Percentiles rank a stretch among this genome's conserved stretches.
phyloP scores from a whole-genome alignment of 495 filamentous ascomycete species.

The Penicillium egyptiacum region DNA sequence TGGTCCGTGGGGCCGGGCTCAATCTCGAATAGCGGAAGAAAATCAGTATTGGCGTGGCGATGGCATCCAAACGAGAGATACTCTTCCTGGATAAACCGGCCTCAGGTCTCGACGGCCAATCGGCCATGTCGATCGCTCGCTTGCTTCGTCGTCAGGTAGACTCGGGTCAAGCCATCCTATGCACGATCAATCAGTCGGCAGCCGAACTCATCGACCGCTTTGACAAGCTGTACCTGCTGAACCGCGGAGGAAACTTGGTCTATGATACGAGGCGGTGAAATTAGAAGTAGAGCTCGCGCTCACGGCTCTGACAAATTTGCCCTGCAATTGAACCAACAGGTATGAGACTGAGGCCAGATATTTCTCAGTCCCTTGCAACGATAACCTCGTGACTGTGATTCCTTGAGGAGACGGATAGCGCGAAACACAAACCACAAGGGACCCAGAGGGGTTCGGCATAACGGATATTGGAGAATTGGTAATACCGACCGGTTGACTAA shows the following conservation, averaged over 20 bases:
- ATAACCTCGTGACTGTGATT: background rate
- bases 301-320: background rate
- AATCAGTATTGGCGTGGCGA: conserved; percentile 73
- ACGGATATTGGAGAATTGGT: background rate
- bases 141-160: conserved; percentile 65
- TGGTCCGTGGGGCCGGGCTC: conserved; percentile 30
- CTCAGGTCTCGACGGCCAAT: conserved; percentile 67
- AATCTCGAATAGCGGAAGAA: conserved; percentile 46
- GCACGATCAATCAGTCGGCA: conserved; percentile 62
- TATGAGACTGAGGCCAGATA: too few relatives aligned
- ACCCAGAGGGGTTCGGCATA: background rate
- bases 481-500: background rate
- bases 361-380: too few relatives aligned
- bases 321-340: background rate
- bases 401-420: background rate
- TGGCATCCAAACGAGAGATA: conserved; percentile 59
- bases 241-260: conserved; percentile 50
- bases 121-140: conserved; percentile 62
- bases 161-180: conserved; percentile 56
- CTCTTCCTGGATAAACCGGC: conserved; percentile 66
- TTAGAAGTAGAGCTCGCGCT: too few relatives aligned
- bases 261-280: conserved; percentile 38
- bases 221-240: conserved; percentile 54
- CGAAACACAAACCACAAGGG: background rate
- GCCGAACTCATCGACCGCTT: conserved; percentile 52